Percentiles rank a stretch among this genome's conserved stretches.
Evolutionary conservation across 352 stramenopile genomes (phyloP).

Genomic region (Globisporangium irregulare): DNA sequence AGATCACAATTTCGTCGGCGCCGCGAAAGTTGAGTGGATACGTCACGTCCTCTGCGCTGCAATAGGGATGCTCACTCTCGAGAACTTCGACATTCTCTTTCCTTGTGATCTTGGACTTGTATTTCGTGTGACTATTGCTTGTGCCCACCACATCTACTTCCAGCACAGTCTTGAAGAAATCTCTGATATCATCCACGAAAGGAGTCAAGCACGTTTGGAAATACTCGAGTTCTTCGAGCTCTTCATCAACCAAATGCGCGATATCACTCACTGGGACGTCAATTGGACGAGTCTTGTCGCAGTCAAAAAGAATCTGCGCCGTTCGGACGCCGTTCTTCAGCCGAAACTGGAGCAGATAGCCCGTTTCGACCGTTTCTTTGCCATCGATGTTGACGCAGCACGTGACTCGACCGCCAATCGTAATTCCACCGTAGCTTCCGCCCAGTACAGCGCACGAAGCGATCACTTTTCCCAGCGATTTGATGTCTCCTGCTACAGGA

Average conservation of each 20-base stretch:
- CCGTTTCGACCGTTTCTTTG: slow-evolving; percentile 71
- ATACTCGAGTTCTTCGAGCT: slow-evolving; percentile 25
- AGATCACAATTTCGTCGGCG: slow-evolving; percentile 68
- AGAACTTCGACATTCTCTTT: slow-evolving; percentile 77
- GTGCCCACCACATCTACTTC: slow-evolving; percentile 14
- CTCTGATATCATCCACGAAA: slow-evolving; percentile 24
- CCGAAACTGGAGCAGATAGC: slow-evolving; percentile 54
- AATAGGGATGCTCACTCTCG: slow-evolving; percentile 77
- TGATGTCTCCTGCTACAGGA: neutral
- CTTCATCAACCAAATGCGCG: slow-evolving; percentile 40
- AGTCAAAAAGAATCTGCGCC: slow-evolving; percentile 67
- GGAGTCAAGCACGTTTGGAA: slow-evolving; percentile 42
- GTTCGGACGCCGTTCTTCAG: slow-evolving; percentile 37
- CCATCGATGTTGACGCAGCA: slow-evolving; percentile 74
- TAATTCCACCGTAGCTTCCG: slow-evolving; percentile 46
- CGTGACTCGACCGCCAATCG: slow-evolving; percentile 55
- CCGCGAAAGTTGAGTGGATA: slow-evolving; percentile 67
- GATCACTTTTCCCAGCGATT: slow-evolving; percentile 22
- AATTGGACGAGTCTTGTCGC: slow-evolving; percentile 46
- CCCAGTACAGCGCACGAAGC: slow-evolving; percentile 55
- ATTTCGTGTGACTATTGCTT: slow-evolving; percentile 10
- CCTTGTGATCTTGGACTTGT: slow-evolving; percentile 45
- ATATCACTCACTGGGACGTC: slow-evolving; percentile 56
- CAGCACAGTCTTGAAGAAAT: slow-evolving; percentile 29
- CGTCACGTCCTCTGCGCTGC: slow-evolving; percentile 49